Evolutionary conservation across 1,139 yeast genomes (phyloP), one percentile per base, ranked within the genome.

Genomic region (Sugiyamaella sp.): DNA sequence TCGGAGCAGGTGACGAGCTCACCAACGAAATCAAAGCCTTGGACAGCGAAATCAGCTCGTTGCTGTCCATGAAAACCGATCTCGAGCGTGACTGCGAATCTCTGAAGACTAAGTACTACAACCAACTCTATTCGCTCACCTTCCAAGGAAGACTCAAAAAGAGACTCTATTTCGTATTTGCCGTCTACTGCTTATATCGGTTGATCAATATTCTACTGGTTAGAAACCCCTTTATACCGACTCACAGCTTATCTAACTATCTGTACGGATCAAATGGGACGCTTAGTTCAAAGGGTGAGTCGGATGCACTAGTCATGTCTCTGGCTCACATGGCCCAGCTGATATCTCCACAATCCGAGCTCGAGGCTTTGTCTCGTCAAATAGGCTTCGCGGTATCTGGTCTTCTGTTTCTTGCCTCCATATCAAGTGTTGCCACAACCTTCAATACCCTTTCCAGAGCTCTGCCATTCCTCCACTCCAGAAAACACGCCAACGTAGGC

Each of bases 41-140:
- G 24, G 74, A 80, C 25, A 82, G 85, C 4, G 93, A 96, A 90
- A 73, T 89, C 58, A 73, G 77, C 42, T 88, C 95, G 2, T 71
- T 85, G 46, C 73, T 74, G 29, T 84, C 85, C 47, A 69, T 71
- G 58, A 54, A 58, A 9, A 39, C 45, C 22, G 70, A 70, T 33
- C 62, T 74, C 4, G 63, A 63, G 29, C 55, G 63, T 33, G 78
- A 75, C 45, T 57, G 70, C 21, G 61, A 57, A 2, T 59, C 63
- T 3, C 59, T 66, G 6, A 58, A 64, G 44, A 52, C 60, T 19
- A 59, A 66, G 12, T 62, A 65, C 38, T 49, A 51, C 20, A 59
- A 61, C 21, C 76, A 73, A 54, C 49, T 56, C 22, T 56, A 58
- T 27, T 59, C 60, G 1, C 58, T 59, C 25, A 74, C 78, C 2